A percentile compares a stretch with the other conserved stretches of the same genome.
phyloP scores from a whole-genome alignment of 331 rosid species.

The Dryas integrifolia region DNA sequence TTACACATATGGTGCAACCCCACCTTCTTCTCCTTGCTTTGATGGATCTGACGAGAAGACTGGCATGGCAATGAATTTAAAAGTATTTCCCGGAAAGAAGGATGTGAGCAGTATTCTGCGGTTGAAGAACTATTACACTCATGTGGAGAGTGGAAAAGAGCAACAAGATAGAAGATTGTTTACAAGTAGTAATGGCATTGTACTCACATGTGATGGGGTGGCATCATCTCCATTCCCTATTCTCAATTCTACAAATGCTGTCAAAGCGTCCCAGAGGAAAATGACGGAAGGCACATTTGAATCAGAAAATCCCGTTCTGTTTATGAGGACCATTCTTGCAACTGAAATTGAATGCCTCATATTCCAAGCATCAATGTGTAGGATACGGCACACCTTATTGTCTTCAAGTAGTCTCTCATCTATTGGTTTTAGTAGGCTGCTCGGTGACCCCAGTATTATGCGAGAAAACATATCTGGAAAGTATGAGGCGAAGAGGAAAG shows the following conservation, averaged over 20 bases:
- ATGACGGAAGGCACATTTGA: slow-evolving; percentile 54
- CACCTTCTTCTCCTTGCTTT: slow-evolving; percentile 73
- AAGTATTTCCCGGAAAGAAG: slow-evolving; percentile 45
- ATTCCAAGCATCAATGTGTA: slow-evolving; percentile 91
- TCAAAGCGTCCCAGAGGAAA: slow-evolving; percentile 56
- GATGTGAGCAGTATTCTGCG: slow-evolving; percentile 37
- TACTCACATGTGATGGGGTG: slow-evolving; percentile 47
- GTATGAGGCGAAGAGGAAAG: slow-evolving; percentile 85
- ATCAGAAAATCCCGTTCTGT: slow-evolving; percentile 50
- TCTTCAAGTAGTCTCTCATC: slow-evolving; percentile 57
- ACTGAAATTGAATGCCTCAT: slow-evolving; percentile 78
- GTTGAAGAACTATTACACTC: slow-evolving; percentile 64
- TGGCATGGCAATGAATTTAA: slow-evolving; percentile 47
- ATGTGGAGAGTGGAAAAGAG: slow-evolving; percentile 63
- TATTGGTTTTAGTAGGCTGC: slow-evolving; percentile 56
- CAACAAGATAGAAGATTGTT: slow-evolving; percentile 47
- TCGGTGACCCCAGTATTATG: slow-evolving; percentile 58
- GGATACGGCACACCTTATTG: slow-evolving; percentile 68
- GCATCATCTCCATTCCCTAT: slow-evolving; percentile 48
- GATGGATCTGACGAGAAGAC: slow-evolving; percentile 72
- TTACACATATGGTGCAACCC: slow-evolving; percentile 82
- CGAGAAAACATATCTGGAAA: slow-evolving; percentile 63
- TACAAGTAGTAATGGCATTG: slow-evolving; percentile 35
- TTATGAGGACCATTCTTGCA: slow-evolving; percentile 69
- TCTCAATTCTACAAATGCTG: slow-evolving; percentile 52